Base-by-base conservation (phyloP, 768 basidiomycete genomes). In the Suillus discolor region DNA sequence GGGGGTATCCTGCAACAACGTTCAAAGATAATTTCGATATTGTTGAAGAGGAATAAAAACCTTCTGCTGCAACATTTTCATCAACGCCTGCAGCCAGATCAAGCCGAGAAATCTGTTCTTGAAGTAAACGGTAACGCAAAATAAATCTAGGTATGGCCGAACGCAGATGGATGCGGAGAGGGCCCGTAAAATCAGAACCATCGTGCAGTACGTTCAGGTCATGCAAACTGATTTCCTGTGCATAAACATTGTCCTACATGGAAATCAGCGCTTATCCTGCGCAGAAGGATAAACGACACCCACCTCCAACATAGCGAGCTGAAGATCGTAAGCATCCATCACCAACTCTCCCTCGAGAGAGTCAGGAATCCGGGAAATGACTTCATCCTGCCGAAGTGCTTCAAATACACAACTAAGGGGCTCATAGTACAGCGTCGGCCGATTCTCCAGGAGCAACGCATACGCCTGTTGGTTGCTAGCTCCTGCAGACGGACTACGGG, bases 371-470 rank as follows among this genome's bases (percentile, higher is more conserved):
- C 78, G 75, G 57, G 79, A 77, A 38, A 91, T 71, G 63, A 79
- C 73, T 57, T 85, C 83, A 64, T 92, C 89, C 71, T 85, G 82
- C 38, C 90, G 89, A 51, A 94, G 77, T 64, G 88, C 89, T 63
- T 89, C 89, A 70, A 93, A 93, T 23, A 93, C 85, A 64, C 77
- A 81, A 51, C 83, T 85, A 55, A 94, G 72, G 36, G 91, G 87
- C 73, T 93, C 91, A 70, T 93, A 93, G 74, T 91, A 94, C 8
- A 93, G 79, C 5, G 87, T 90, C 3, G 91, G 91, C 20, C 79
- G 82, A 65, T 86, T 79, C 55, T 86, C 83, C 65, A 94, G 81
- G 57, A 93, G 77, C 7, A 91, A 72, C n/a, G 76, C 72, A 39
- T 67, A 76, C 51, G 38, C 54, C 67, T 59, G 71, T 49, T 73